Base-by-base conservation (phyloP, 129 eudicot genomes). In the Scalesia atractyloides region DNA sequence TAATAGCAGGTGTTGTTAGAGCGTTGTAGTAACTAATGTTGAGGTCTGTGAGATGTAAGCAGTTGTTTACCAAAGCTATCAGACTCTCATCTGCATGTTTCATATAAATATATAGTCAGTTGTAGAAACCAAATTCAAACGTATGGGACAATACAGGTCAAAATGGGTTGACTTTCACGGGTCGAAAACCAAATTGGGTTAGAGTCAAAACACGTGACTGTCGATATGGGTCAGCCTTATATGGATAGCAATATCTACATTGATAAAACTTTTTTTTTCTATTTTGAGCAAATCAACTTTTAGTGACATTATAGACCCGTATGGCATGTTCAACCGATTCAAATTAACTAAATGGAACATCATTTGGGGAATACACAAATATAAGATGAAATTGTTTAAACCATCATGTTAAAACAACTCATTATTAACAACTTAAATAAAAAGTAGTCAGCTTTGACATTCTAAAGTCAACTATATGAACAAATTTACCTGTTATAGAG, bases 11-110 rank as follows among this genome's bases (percentile, higher is more conserved):
- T 7, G 97, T 97, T 33, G 98, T 93, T n/a, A n/a, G n/a, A 50
- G 98, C 98, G 2, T 92, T 90, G 87, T 97, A 93, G 72, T 93
- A 97, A 77, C 98, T 93, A 58, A 89, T 93, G 82, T 93, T 93
- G 10, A 93, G 89, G 78, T 84, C 89, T 53, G 72, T n/a, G n/a
- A 24, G 30, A 24, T 24, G 30, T 24, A 24, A 24, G 30, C 30
- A 24, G 2, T 24, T 24, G 30, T 24, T 24, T 24, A 3, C 30
- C 30, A 24, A 24, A 24, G 30, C 30, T 24, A 24, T 24, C 30
- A 24, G 2, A 24, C 2, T 24, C 30, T 24, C 30, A 24, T 24
- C 30, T 24, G 30, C 30, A 24, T 24, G 30, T 24, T 24, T 24
- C 30, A 24, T 1, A 24, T 24, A n/a, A n/a, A n/a, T 24, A 24